Evolutionary conservation across 2,329 filamentous ascomycete genomes (phyloP).

Genomic region (Xylariaceae sp.): DNA sequence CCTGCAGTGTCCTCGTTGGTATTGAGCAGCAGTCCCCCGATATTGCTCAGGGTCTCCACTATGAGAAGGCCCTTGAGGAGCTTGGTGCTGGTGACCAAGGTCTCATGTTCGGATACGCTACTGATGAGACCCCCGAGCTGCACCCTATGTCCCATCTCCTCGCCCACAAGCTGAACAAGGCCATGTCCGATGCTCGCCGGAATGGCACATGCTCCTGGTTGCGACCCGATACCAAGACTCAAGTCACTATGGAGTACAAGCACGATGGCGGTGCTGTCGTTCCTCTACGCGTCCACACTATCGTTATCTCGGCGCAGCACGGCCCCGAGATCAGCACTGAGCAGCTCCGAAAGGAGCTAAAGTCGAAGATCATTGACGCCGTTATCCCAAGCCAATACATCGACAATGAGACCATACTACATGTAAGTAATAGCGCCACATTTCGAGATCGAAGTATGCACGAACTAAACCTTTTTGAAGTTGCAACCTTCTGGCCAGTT

Average conservation of each 20-base stretch:
- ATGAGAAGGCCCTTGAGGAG: constrained; percentile 94
- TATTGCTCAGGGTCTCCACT: constrained; percentile 98
- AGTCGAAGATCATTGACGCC: constrained; percentile 95
- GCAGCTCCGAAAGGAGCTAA: constrained; percentile 87
- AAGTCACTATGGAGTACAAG: constrained; percentile 98
- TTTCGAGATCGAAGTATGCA: background rate
- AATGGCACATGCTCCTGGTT: constrained; percentile 89
- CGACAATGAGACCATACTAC: constrained; percentile 90
- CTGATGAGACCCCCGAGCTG: constrained; percentile 96
- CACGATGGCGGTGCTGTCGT: constrained; percentile 93
- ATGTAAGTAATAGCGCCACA: constrained; percentile 55
- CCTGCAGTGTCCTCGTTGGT: constrained; percentile 94
- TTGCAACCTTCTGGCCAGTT: constrained; percentile 96
- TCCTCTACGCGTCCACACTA: constrained; percentile 88
- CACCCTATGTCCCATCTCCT: constrained; percentile 91
- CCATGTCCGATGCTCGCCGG: constrained; percentile 85
- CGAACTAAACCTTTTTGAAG: constrained; percentile 16
- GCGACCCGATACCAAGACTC: constrained; percentile 98
- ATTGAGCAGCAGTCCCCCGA: constrained; percentile 99
- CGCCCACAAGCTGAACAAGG: constrained; percentile 94
- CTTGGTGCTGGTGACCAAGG: constrained; percentile 98
- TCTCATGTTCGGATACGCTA: constrained; percentile 99
- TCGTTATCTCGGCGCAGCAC: constrained; percentile 96
- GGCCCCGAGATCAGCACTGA: constrained; percentile 82
- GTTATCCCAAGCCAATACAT: constrained; percentile 90